These are phyloP conservation scores for Penicillium sp. DNA, from an alignment of 2,329 filamentous ascomycete genomes.

Conservation along the genomic window DNA sequence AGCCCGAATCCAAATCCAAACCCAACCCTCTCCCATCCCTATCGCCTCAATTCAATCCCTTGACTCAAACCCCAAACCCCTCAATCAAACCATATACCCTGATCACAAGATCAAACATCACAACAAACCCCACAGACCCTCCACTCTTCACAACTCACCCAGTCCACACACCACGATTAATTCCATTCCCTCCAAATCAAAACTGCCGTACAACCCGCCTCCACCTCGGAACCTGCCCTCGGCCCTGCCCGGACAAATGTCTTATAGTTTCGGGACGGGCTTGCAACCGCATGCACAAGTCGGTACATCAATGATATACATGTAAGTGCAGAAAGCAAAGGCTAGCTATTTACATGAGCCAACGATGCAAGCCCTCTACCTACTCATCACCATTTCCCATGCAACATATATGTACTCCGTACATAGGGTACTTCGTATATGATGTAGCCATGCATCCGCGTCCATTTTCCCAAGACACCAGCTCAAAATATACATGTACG, in stretches of 20 bases:
- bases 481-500: too few species aligned
- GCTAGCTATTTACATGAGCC: too few species aligned
- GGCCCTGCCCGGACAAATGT: not conserved
- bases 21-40: not conserved
- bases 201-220: not conserved
- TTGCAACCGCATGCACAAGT: not conserved
- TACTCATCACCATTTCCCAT: not conserved
- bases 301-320: not conserved
- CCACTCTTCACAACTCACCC: not conserved
- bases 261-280: not conserved
- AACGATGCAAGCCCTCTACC: not conserved
- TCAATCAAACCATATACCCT: not conserved
- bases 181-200: not conserved
- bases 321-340: too few species aligned
- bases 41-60: not conserved
- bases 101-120: not conserved
- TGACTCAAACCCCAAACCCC: not conserved
- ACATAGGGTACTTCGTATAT: too few species aligned
- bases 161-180: not conserved
- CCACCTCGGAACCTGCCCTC: not conserved
- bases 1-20: not conserved
- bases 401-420: too few species aligned
- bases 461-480: too few species aligned
- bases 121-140: constrained; percentile 3
- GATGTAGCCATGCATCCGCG: not conserved